phyloP scores from a whole-genome alignment of 2,329 filamentous ascomycete genomes.

The Trichoderma sp. region DNA sequence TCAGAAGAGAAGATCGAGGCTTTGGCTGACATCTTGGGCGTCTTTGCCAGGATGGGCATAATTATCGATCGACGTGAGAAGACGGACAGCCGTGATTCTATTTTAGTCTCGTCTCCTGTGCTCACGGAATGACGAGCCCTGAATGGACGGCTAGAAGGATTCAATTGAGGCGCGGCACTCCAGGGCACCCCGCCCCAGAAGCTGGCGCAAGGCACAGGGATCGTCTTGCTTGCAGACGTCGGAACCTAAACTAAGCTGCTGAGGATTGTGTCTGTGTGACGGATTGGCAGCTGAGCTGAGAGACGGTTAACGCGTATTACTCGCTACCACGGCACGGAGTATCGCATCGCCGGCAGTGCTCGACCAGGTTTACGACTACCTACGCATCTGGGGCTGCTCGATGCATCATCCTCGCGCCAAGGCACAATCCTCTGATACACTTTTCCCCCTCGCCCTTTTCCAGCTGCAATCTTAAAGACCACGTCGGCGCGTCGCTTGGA shows the following conservation, averaged over 20 bases:
- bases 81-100: background rate
- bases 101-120: background rate
- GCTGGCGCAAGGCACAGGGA: slow-evolving; percentile 13
- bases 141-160: background rate
- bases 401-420: background rate
- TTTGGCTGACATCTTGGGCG: background rate
- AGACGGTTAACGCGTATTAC: background rate
- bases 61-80: background rate
- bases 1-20: background rate
- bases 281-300: background rate
- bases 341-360: background rate
- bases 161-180: background rate
- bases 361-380: background rate
- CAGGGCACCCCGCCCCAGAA: slow-evolving; percentile 10
- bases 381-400: no score
- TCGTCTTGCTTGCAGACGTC: background rate
- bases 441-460: background rate
- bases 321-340: background rate
- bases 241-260: background rate
- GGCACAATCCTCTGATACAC: background rate
- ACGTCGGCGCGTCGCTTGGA: background rate
- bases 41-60: background rate
- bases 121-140: background rate
- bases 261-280: background rate
- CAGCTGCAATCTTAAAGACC: background rate